Percentiles rank a stretch among this genome's conserved stretches.
Evolutionary conservation across 1,284 basidiomycete genomes (phyloP).

Genomic region (Malassezia furfur): DNA sequence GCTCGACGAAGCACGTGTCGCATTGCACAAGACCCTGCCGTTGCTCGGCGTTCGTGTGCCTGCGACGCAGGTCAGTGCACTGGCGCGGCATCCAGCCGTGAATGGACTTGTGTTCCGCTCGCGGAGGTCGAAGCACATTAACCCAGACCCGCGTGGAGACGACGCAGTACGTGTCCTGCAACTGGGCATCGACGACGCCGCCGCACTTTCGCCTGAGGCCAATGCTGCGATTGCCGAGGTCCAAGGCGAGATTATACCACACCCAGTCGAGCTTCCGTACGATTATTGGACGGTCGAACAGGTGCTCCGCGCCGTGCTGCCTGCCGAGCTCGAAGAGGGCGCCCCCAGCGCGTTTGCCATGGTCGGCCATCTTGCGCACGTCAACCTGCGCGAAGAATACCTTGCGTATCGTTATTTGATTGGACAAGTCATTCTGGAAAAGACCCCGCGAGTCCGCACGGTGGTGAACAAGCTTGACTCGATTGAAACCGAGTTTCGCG

Average conservation of each 20-base stretch:
- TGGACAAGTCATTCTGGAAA: slow-evolving; percentile 64
- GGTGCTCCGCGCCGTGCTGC: slow-evolving; percentile 17
- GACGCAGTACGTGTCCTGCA: slow-evolving; percentile 9
- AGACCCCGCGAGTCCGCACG: slow-evolving; percentile 62
- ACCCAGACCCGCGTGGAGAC: slow-evolving; percentile 11
- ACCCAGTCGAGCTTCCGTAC: slow-evolving; percentile 14
- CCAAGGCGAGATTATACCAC: slow-evolving; percentile 3
- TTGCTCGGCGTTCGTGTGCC: slow-evolving; percentile 10
- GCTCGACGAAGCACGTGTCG: slow-evolving; percentile 2
- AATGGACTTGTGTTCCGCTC: slow-evolving; percentile 14
- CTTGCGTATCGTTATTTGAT: slow-evolving; percentile 82
- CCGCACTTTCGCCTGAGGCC: neutral
- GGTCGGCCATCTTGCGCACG: slow-evolving; percentile 79
- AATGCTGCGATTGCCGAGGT: neutral
- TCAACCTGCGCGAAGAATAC: slow-evolving; percentile 84
- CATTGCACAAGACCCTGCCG: slow-evolving; percentile 13
- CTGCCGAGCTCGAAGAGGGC: slow-evolving; percentile 48
- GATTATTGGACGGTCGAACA: slow-evolving; percentile 19
- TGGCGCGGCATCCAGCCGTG: slow-evolving; percentile 9
- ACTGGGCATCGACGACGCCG: slow-evolving; percentile 3
- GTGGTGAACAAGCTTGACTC: slow-evolving; percentile 91
- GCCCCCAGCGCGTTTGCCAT: slow-evolving; percentile 78
- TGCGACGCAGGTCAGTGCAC: slow-evolving; percentile 2
- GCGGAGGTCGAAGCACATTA: slow-evolving; percentile 13
- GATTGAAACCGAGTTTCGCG: slow-evolving; percentile 78